A percentile compares a stretch with the other conserved stretches of the same genome.
These are phyloP conservation scores for Schizosaccharomyces pombe DNA, from an alignment of 805 yeast genomes.

Conservation along the genomic window DNA sequence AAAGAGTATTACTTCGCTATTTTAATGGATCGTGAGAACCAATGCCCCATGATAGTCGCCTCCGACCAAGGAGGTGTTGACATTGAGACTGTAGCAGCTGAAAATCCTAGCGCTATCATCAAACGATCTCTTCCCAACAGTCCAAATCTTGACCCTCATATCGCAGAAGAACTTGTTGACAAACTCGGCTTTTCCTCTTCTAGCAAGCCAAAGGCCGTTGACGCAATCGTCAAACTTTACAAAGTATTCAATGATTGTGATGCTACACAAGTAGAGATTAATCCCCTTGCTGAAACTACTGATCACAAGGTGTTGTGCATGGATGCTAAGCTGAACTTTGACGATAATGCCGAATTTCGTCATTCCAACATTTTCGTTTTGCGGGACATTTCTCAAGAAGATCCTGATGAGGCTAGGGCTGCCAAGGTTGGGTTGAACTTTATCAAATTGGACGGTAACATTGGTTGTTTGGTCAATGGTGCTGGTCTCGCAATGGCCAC, in stretches of 20 bases:
- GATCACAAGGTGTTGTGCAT: conserved; percentile 82
- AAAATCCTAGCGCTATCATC: conserved; percentile 75
- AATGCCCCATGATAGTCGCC: conserved; percentile 80
- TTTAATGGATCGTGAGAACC: conserved; percentile 77
- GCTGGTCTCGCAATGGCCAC: conserved; percentile 99
- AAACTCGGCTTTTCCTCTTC: conserved; percentile 58
- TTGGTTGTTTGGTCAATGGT: conserved; percentile 97
- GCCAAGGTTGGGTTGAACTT: conserved; percentile 75
- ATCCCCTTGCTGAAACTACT: conserved; percentile 84
- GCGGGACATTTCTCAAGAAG: conserved; percentile 97
- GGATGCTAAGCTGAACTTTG: conserved; percentile 98
- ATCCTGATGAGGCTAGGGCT: conserved; percentile 89
- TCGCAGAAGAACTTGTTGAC: conserved; percentile 55
- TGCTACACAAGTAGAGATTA: conserved; percentile 95
- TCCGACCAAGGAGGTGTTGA: conserved; percentile 99
- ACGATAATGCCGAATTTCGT: conserved; percentile 87
- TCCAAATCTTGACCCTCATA: conserved; percentile 53
- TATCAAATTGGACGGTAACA: conserved; percentile 93
- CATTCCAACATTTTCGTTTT: conserved; percentile 84
- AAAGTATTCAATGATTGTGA: conserved; percentile 75
- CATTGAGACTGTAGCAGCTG: conserved; percentile 92
- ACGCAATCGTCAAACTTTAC: conserved; percentile 65
- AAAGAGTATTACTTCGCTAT: conserved; percentile 93
- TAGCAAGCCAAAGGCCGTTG: conserved; percentile 70
- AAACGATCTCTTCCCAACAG: conserved; percentile 59